phyloP scores from a whole-genome alignment of 2,329 filamentous ascomycete genomes.

The Torrubiella hemipterigena region DNA sequence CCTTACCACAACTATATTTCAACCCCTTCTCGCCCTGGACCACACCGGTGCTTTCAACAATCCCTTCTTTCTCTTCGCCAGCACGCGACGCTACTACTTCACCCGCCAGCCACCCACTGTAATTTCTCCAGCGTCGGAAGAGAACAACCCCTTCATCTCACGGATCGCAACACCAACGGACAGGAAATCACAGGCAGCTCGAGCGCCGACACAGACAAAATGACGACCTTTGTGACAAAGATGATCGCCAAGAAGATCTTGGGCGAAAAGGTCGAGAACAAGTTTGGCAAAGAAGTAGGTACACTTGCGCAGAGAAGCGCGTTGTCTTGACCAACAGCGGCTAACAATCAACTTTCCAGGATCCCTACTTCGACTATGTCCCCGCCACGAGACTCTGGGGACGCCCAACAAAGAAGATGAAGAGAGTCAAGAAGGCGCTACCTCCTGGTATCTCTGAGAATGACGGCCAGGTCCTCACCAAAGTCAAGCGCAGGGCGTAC shows the following conservation, averaged over 20 bases:
- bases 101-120: too few species aligned
- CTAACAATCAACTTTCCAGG: slow-evolving; percentile 38
- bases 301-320: background rate
- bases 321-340: too few species aligned
- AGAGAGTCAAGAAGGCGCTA: slow-evolving; percentile 75
- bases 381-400: slow-evolving; percentile 59
- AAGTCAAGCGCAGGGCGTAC: slow-evolving; percentile 77
- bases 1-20: too few species aligned
- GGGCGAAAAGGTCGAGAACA: slow-evolving; percentile 43
- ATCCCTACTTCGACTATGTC: slow-evolving; percentile 81
- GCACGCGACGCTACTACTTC: too few species aligned
- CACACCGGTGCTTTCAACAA: too few species aligned
- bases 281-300: slow-evolving; percentile 43
- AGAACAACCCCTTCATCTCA: background rate
- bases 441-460: slow-evolving; percentile 73
- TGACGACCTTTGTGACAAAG: slow-evolving; percentile 43
- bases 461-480: slow-evolving; percentile 72
- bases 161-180: background rate
- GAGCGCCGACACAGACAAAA: slow-evolving; percentile 16
- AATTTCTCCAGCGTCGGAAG: background rate
- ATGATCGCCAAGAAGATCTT: slow-evolving; percentile 44
- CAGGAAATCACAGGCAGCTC: slow-evolving; percentile 9
- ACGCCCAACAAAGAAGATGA: slow-evolving; percentile 56
- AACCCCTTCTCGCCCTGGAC: too few species aligned
- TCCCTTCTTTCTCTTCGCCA: too few species aligned